Evolutionary conservation across 2,329 filamentous ascomycete genomes (phyloP).

Genomic region (Fusarium verrucosum): DNA sequence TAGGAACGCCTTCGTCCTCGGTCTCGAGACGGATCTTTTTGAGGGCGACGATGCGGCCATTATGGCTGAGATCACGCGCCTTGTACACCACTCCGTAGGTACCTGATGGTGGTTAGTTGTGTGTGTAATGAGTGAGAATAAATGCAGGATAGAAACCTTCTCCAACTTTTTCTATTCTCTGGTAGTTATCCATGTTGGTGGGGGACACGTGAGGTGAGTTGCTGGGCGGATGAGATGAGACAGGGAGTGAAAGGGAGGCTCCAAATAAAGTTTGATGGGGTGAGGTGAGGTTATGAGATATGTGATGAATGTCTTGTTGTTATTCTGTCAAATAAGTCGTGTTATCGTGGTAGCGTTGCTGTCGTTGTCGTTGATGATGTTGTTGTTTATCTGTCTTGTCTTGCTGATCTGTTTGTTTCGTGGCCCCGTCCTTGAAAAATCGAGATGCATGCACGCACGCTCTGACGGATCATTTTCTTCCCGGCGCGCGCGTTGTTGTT

Average conservation of each 20-base stretch:
- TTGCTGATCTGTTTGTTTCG: conserved; percentile 17
- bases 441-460: too few species aligned
- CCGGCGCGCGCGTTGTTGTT: conserved; percentile 13
- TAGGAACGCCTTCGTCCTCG: conserved; percentile 92
- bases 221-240: not conserved
- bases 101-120: conserved; percentile 60
- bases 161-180: conserved; percentile 96
- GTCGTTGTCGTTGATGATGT: too few species aligned
- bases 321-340: not conserved
- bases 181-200: conserved; percentile 85
- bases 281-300: not conserved
- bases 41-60: conserved; percentile 86
- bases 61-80: conserved; percentile 82
- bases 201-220: not conserved
- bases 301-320: not conserved
- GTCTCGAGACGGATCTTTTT: conserved; percentile 97
- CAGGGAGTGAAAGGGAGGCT: not conserved
- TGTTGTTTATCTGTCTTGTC: not conserved
- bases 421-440: conserved; percentile 19
- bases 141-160: conserved; percentile 75
- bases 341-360: not conserved
- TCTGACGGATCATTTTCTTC: conserved; percentile 31
- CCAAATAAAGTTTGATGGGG: conserved; percentile 13
- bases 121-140: not conserved
- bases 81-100: conserved; percentile 98